Conservation (phyloP, 2,329 filamentous ascomycete genomes). For the Mariannaea elegans region DNA sequence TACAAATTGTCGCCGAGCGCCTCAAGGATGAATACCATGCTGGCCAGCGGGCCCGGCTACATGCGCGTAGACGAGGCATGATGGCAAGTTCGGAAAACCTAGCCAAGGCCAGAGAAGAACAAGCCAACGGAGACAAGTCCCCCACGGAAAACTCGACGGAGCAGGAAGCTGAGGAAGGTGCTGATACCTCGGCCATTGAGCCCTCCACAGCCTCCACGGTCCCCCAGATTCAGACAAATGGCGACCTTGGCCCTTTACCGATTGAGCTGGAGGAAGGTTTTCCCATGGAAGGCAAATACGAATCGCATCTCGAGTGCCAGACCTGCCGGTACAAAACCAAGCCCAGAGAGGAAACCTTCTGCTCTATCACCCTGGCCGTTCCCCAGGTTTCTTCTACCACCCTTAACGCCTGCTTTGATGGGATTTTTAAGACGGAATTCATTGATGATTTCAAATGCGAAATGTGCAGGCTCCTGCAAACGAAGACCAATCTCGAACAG, state of each 20-base stretch:
- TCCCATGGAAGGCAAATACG: constrained; percentile 88
- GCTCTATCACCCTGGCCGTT: constrained; percentile 90
- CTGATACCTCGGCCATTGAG: constrained; percentile 34
- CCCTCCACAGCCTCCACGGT: constrained; percentile 34
- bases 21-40: constrained; percentile 95
- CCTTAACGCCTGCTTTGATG: constrained; percentile 89
- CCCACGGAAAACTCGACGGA: constrained; percentile 18
- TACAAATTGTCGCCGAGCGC: constrained; percentile 92
- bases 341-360: constrained; percentile 84
- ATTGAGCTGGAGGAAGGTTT: constrained; percentile 75
- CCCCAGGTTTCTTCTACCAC: constrained; percentile 84
- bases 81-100: constrained; percentile 24
- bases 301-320: constrained; percentile 95
- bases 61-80: constrained; percentile 53
- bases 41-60: constrained; percentile 75
- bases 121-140: constrained; percentile 25
- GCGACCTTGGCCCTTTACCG: constrained; percentile 35
- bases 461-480: constrained; percentile 86
- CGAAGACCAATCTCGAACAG: constrained; percentile 68
- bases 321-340: constrained; percentile 91
- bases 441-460: constrained; percentile 98
- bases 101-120: constrained; percentile 31
- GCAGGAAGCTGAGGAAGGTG: constrained; percentile 17
- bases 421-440: constrained; percentile 91
- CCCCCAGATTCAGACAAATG: constrained; percentile 23